These are phyloP conservation scores for Didymella sp. DNA, from an alignment of 2,329 filamentous ascomycete species.

Conservation along the genomic window DNA sequence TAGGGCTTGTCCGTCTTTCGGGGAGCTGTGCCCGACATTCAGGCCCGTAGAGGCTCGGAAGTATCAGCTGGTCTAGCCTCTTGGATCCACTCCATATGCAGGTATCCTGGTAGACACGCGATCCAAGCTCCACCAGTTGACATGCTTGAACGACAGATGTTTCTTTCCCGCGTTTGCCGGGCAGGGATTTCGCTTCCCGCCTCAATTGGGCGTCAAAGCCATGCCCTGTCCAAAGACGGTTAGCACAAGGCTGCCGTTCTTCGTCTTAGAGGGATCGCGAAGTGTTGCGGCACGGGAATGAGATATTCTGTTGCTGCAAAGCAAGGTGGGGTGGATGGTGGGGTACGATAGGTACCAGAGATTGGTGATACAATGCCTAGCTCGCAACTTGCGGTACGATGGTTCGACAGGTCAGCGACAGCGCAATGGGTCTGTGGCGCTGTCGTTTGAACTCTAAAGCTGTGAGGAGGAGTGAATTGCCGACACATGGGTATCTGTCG, in stretches of 20 bases:
- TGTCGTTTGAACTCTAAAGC: constrained; percentile 26
- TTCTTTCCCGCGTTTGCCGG: constrained; percentile 40
- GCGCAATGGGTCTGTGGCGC: constrained; percentile 24
- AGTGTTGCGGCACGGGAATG: constrained; percentile 10
- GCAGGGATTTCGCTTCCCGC: constrained; percentile 20
- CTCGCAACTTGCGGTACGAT: constrained; percentile 21
- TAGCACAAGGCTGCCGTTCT: constrained; percentile 5
- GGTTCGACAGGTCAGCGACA: constrained; percentile 11
- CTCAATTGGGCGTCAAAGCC: constrained; percentile 15
- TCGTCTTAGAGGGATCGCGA: not conserved
- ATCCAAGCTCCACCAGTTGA: constrained; percentile 33
- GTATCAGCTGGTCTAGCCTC: constrained; percentile 36
- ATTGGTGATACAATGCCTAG: constrained; percentile 14
- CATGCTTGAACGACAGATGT: constrained; percentile 27
- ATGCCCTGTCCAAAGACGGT: not conserved
- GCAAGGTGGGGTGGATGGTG: constrained; percentile 32
- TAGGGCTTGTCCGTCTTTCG: constrained; percentile 34
- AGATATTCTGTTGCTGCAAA: constrained; percentile 14
- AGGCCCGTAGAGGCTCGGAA: constrained; percentile 36
- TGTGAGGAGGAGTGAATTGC: constrained; percentile 17
- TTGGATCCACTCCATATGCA: constrained; percentile 30
- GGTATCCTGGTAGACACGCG: constrained; percentile 41
- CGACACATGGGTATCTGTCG: constrained; percentile 13
- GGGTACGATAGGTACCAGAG: constrained; percentile 24
- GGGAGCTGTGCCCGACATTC: constrained; percentile 41